Evolutionary conservation across 148 eudicot species (phyloP).

Genomic region (Rhododendron simsii): DNA sequence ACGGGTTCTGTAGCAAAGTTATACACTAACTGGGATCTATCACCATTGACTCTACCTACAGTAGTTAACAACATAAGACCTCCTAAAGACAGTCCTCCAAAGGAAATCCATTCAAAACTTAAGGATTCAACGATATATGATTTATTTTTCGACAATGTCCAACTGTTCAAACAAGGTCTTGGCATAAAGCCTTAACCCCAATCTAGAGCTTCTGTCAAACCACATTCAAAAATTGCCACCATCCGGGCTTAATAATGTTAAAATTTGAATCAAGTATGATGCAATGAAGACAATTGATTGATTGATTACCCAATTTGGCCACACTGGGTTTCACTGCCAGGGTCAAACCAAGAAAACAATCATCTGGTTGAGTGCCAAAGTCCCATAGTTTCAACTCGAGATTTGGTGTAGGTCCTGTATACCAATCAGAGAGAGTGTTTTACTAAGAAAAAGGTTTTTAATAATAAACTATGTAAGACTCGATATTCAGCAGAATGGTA

Average conservation of each 20-base stretch:
- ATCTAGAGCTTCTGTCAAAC: not conserved
- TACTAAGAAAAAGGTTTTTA: not conserved
- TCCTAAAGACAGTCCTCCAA: not conserved
- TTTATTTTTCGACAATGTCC: not conserved
- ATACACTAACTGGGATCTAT: not conserved
- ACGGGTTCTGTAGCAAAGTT: not conserved
- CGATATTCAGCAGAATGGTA: not conserved
- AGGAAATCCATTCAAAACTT: not conserved
- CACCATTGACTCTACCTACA: not conserved
- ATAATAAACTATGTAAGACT: slow-evolving; percentile 1
- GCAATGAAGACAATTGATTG: not conserved
- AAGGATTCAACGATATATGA: not conserved
- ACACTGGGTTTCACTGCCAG: slow-evolving; percentile 78
- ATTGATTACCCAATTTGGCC: slow-evolving; percentile 50
- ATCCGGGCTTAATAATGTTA: not conserved
- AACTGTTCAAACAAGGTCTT: not conserved
- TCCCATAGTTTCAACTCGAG: slow-evolving; percentile 92
- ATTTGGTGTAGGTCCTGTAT: slow-evolving; percentile 64
- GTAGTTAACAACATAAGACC: not conserved
- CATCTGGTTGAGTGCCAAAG: slow-evolving; percentile 66
- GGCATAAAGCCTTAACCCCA: not conserved
- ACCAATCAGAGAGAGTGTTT: not conserved
- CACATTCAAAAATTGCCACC: not conserved
- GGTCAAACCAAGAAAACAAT: slow-evolving; percentile 83
- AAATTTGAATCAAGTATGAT: not conserved